phyloP scores from a whole-genome alignment of 495 filamentous ascomycete genomes.

The Cenococcum geophilum region DNA sequence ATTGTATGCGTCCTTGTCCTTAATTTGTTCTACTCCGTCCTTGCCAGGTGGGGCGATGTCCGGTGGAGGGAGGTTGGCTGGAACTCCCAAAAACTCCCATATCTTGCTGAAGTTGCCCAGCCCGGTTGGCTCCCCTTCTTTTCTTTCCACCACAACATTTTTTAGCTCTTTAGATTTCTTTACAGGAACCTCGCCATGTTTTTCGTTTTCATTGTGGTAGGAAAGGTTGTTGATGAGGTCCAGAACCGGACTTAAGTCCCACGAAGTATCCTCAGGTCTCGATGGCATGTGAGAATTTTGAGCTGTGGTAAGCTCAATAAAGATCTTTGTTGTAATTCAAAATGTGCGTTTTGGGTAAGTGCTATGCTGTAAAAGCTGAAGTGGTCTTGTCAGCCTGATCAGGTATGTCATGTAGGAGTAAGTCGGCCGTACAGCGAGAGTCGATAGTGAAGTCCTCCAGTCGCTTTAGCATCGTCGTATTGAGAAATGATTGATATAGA shows the following conservation, averaged over 20 bases:
- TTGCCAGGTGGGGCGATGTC: constrained; percentile 10
- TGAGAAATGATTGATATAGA: not conserved
- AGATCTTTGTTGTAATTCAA: not conserved
- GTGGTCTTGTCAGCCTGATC: not conserved
- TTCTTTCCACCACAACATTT: not conserved
- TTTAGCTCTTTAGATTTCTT: not conserved
- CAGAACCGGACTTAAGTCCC: constrained; percentile 36
- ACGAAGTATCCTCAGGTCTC: constrained; percentile 16
- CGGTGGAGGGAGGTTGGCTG: constrained; percentile 28
- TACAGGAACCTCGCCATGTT: not conserved
- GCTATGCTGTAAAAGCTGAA: not conserved
- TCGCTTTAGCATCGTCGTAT: not conserved
- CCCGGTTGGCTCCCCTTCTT: not conserved
- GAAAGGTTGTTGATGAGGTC: constrained; percentile 31
- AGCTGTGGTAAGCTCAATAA: not conserved
- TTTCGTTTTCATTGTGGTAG: not conserved
- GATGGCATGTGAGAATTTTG: constrained; percentile 15
- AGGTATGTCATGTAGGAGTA: not conserved
- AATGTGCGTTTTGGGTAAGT: not conserved
- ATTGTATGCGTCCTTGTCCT: constrained; percentile 15
- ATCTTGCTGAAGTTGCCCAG: constrained; percentile 44
- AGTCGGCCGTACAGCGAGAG: not conserved
- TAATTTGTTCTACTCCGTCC: constrained; percentile 5
- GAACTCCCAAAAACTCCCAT: constrained; percentile 39
- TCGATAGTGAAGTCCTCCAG: not conserved